Evolutionary conservation across 768 basidiomycete species (phyloP).

Genomic region (Collybiopsis luxurians): DNA sequence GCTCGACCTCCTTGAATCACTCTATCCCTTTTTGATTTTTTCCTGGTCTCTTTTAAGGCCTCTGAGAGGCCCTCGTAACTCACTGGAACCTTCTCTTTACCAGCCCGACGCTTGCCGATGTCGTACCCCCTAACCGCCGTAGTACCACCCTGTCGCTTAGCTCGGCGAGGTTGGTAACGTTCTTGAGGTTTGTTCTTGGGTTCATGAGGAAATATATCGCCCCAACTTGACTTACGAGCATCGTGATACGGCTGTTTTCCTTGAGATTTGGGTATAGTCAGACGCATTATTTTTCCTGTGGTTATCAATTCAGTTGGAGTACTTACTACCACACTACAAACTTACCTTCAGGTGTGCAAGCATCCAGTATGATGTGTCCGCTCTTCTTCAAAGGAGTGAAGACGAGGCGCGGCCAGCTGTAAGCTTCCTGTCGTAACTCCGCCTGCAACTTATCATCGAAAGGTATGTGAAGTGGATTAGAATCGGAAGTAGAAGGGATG

Average conservation of each 20-base stretch:
- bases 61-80: constrained; percentile 37
- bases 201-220: constrained; percentile 90
- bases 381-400: constrained; percentile 90
- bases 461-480: neutral
- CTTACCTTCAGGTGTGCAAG: constrained; percentile 80
- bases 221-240: constrained; percentile 91
- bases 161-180: constrained; percentile 43
- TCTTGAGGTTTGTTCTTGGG: constrained; percentile 77
- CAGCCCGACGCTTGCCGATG: constrained; percentile 51
- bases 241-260: constrained; percentile 96
- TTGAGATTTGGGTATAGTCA: constrained; percentile 90
- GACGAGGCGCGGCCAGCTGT: constrained; percentile 86
- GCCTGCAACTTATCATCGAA: constrained; percentile 33
- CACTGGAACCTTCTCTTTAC: constrained; percentile 24
- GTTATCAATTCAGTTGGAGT: neutral
- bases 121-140: constrained; percentile 39
- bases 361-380: constrained; percentile 90
- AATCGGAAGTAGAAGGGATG: neutral
- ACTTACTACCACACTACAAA: neutral
- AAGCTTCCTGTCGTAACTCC: constrained; percentile 70
- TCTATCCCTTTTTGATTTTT: constrained; percentile 29
- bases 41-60: constrained; percentile 37
- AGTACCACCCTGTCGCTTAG: constrained; percentile 23
- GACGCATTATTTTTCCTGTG: constrained; percentile 86
- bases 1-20: no score